Base-by-base conservation (phyloP, 1,139 yeast species). In the Sugiyamaella novakii region DNA sequence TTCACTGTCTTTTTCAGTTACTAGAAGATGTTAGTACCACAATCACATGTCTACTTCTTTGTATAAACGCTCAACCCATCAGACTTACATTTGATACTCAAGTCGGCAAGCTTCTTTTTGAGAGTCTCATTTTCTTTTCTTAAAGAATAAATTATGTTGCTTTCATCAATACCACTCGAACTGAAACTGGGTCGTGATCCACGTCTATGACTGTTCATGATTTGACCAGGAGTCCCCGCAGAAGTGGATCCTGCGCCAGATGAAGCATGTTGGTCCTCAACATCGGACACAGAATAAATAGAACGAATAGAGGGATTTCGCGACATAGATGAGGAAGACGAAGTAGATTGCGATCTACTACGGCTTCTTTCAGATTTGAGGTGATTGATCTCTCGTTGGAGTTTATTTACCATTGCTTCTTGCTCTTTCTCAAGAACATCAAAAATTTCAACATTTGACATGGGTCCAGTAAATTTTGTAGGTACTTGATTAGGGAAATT, bases 321-420 rank as follows among this genome's bases (percentile, higher is more conserved):
- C 22, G 70, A 63, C 18, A 61, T 54, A 3, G 67, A 59, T 15
- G 67, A 58, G 11, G 67, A 59, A 8, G 65, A 61, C 3, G 66
- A 61, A 10, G 64, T 56, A 5, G 65, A 59, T 36, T 54, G 62
- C 5, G 70, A 64, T 19, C 69, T 49, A 37, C 67, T 56, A 25
- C 69, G 54, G 25, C 58, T 45, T 31, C 62, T 53, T 17, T 63
- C 69, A 21, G 60, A 54, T 25, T 63, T 59, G 41, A 68, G 52
- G 6, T 54, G 52, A 19, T 57, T 53, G 40, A 68, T 67, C 52
- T 68, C 71, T 19, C 71, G 60, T 54, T 68, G 71, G 21, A 68
- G 56, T 54, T 62, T 62, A 56, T 68, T 68, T 38, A 68, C 71
- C 35, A 68, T 66, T 3, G 70, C 71, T 51, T 68, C 71, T 51